These are phyloP conservation scores for Paspalum vaginatum DNA, from an alignment of 176 grass and related monocot genomes.

Conservation along the genomic window DNA sequence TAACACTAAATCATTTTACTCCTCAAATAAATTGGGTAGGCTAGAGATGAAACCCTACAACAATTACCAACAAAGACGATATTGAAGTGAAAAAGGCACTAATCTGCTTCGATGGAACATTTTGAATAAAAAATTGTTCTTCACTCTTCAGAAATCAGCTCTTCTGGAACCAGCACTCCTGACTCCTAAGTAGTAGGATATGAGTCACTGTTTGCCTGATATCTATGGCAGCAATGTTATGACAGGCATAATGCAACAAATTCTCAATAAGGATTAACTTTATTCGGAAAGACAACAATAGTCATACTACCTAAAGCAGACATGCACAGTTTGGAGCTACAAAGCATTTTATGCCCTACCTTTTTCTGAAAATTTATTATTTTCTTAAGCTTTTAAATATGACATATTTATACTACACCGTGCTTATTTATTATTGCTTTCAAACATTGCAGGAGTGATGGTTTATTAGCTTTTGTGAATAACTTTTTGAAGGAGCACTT, in stretches of 20 bases:
- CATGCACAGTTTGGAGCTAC: background rate
- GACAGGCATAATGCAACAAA: background rate
- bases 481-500: slow-evolving; percentile 99
- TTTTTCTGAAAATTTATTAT: background rate
- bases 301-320: background rate
- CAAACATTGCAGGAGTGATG: slow-evolving; percentile 73
- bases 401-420: too few species aligned
- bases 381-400: slow-evolving; percentile 2
- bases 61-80: background rate
- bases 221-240: background rate
- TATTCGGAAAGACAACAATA: background rate
- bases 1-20: background rate
- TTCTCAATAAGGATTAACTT: background rate
- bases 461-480: slow-evolving; percentile 79
- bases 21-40: background rate
- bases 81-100: background rate
- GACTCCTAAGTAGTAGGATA: background rate
- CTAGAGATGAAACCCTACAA: background rate
- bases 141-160: background rate
- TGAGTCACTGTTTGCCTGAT: background rate
- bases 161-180: background rate
- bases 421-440: too few species aligned
- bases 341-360: background rate
- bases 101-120: background rate
- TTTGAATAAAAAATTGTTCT: background rate